These are phyloP conservation scores for Vanrija sp. DNA, from an alignment of 1,284 basidiomycete genomes.

Conservation along the genomic window DNA sequence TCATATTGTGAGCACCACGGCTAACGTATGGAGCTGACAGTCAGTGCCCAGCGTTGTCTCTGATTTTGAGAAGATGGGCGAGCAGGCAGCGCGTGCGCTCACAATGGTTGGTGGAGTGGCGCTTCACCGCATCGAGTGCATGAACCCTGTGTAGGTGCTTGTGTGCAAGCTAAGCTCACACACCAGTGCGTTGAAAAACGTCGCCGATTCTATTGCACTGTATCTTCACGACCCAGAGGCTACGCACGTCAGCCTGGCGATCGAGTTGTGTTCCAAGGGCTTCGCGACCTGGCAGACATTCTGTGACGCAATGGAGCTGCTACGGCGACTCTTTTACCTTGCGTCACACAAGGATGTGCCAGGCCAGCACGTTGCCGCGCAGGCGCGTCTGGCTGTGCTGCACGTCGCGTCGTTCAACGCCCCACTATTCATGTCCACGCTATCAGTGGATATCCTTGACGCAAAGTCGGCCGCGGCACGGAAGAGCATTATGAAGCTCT, in stretches of 20 bases:
- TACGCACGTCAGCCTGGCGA: slow-evolving; percentile 65
- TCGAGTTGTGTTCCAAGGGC: slow-evolving; percentile 83
- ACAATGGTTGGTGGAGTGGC: slow-evolving; percentile 80
- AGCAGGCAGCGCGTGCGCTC: slow-evolving; percentile 59
- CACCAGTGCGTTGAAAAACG: slow-evolving; percentile 50
- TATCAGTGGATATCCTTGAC: slow-evolving; percentile 84
- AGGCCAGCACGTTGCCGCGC: slow-evolving; percentile 33
- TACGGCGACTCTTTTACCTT: slow-evolving; percentile 78
- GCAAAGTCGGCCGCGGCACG: slow-evolving; percentile 73
- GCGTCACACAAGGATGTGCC: slow-evolving; percentile 71
- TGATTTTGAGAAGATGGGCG: slow-evolving; percentile 56
- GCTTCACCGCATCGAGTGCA: slow-evolving; percentile 69
- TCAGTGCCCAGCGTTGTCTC: slow-evolving; percentile 69
- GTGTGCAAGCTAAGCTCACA: neutral
- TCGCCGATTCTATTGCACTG: slow-evolving; percentile 72
- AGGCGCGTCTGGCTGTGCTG: slow-evolving; percentile 74
- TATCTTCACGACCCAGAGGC: slow-evolving; percentile 71
- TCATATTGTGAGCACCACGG: slow-evolving; percentile 19
- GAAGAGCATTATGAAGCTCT: slow-evolving; percentile 84
- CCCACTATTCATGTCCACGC: slow-evolving; percentile 89
- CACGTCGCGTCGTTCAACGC: slow-evolving; percentile 81
- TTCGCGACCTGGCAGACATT: slow-evolving; percentile 94
- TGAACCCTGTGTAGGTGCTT: slow-evolving; percentile 62
- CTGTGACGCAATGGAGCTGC: slow-evolving; percentile 82
- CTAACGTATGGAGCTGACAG: neutral